Percentiles rank a stretch among this genome's conserved stretches.
These are phyloP conservation scores for Turnera subulata DNA, from an alignment of 345 rosid species.

Conservation along the genomic window DNA sequence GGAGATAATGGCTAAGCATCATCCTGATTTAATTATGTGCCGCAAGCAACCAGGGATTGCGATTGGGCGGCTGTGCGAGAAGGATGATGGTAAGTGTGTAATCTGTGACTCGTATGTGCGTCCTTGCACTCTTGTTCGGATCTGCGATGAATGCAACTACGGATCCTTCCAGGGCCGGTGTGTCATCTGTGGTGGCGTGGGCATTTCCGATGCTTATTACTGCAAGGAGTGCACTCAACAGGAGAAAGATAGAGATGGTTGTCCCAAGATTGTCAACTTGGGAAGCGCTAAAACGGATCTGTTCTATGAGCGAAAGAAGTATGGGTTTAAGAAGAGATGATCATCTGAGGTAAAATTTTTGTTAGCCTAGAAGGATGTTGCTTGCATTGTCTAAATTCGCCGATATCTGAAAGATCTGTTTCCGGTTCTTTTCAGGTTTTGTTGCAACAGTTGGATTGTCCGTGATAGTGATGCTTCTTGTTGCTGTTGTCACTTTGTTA, in stretches of 20 bases:
- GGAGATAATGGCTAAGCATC: slow-evolving; percentile 61
- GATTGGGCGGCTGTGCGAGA: slow-evolving; percentile 62
- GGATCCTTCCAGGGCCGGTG: slow-evolving; percentile 76
- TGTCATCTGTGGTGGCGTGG: slow-evolving; percentile 67
- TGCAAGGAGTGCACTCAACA: slow-evolving; percentile 80
- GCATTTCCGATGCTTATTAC: slow-evolving; percentile 70
- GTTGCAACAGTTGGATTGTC: too few species aligned
- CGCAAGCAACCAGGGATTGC: slow-evolving; percentile 76
- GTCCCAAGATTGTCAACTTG: slow-evolving; percentile 59
- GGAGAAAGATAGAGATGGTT: slow-evolving; percentile 69
- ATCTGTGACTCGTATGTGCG: slow-evolving; percentile 73
- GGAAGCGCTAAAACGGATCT: slow-evolving; percentile 67
- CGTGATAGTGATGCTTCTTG: too few species aligned
- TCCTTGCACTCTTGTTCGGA: slow-evolving; percentile 69
- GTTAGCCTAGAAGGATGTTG: too few species aligned
- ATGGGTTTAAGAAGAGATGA: slow-evolving; percentile 56
- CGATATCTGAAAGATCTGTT: too few species aligned
- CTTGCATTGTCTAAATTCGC: too few species aligned
- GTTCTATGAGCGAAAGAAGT: slow-evolving; percentile 61
- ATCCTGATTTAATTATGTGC: slow-evolving; percentile 76
- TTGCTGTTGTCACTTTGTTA: too few species aligned
- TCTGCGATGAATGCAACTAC: slow-evolving; percentile 71
- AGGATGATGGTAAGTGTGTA: slow-evolving; percentile 66
- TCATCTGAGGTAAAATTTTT: not conserved
- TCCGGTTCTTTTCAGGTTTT: too few species aligned